Percentiles rank a stretch among this genome's conserved stretches.
Evolutionary conservation across 805 yeast species (phyloP).

Genomic region (Hanseniaspora lindneri): DNA sequence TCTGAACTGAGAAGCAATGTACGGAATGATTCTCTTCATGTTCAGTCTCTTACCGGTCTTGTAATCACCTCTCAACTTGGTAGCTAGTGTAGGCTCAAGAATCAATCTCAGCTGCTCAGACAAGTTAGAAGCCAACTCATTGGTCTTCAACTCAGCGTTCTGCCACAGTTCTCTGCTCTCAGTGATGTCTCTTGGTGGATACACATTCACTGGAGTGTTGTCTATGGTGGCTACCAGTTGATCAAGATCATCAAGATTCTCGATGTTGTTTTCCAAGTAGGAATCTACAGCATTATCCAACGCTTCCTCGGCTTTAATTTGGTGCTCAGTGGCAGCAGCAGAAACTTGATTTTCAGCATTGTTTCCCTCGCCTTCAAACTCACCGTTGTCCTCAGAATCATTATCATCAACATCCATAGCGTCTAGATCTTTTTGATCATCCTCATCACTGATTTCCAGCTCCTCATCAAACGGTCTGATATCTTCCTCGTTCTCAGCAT

Average conservation of each 20-base stretch:
- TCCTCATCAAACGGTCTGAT: conserved; percentile 62
- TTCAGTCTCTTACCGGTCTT: conserved; percentile 93
- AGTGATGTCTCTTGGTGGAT: conserved; percentile 43
- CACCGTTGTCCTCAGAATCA: conserved; percentile 25
- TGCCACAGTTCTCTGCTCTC: conserved; percentile 75
- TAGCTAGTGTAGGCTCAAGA: conserved; percentile 91
- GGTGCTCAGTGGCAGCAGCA: conserved; percentile 38
- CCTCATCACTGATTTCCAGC: conserved; percentile 61
- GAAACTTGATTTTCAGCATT: conserved; percentile 35
- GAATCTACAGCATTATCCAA: conserved; percentile 27
- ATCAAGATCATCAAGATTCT: conserved; percentile 27
- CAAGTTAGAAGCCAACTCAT: conserved; percentile 72
- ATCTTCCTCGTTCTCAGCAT: conserved; percentile 68
- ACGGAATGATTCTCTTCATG: conserved; percentile 95
- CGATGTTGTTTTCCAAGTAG: conserved; percentile 22
- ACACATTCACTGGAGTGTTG: conserved; percentile 22
- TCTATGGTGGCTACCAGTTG: conserved; percentile 29
- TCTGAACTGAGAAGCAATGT: conserved; percentile 92
- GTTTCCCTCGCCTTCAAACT: conserved; percentile 26
- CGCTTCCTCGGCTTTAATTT: conserved; percentile 38
- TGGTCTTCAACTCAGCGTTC: conserved; percentile 69
- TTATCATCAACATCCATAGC: not conserved
- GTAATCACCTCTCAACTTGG: conserved; percentile 88
- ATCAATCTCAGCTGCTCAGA: conserved; percentile 89
- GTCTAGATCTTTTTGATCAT: not conserved